phyloP scores from a whole-genome alignment of 345 rosid genomes.

The Populus davidiana region DNA sequence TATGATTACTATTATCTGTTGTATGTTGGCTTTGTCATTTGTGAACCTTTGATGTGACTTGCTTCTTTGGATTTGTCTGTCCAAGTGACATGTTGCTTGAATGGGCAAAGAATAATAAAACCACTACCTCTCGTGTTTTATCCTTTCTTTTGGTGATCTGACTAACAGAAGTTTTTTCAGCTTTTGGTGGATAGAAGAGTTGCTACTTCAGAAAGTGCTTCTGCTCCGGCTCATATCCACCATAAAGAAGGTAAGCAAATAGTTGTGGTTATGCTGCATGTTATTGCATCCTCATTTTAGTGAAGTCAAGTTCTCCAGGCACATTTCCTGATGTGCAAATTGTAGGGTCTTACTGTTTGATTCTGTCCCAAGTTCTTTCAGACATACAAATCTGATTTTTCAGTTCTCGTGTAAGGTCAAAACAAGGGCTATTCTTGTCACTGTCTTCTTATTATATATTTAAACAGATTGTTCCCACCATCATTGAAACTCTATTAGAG shows the following conservation, averaged over 20 bases:
- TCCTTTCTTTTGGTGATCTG: neutral
- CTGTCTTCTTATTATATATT: neutral
- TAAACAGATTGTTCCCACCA: neutral
- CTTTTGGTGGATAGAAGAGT: constrained; percentile 28
- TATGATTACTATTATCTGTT: neutral
- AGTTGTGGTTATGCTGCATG: neutral
- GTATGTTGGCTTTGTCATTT: neutral
- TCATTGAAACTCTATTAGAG: neutral
- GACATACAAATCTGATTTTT: neutral
- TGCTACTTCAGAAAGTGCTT: constrained; percentile 6
- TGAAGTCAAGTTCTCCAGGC: neutral
- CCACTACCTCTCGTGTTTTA: neutral
- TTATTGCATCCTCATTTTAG: neutral
- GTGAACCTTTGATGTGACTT: neutral
- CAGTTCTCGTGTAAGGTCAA: neutral
- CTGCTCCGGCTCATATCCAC: constrained; percentile 39
- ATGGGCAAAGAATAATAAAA: neutral
- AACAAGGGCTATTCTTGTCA: neutral
- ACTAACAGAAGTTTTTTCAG: constrained; percentile 19
- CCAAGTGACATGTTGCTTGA: neutral
- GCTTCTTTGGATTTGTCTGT: neutral
- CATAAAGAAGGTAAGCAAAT: constrained; percentile 43
- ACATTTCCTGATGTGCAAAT: neutral
- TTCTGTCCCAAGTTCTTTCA: neutral
- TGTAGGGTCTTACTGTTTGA: neutral